Evolutionary conservation across 2,329 filamentous ascomycete species (phyloP), one percentile per base, ranked within the genome.

Genomic region (Chaetothyriales sp.): DNA sequence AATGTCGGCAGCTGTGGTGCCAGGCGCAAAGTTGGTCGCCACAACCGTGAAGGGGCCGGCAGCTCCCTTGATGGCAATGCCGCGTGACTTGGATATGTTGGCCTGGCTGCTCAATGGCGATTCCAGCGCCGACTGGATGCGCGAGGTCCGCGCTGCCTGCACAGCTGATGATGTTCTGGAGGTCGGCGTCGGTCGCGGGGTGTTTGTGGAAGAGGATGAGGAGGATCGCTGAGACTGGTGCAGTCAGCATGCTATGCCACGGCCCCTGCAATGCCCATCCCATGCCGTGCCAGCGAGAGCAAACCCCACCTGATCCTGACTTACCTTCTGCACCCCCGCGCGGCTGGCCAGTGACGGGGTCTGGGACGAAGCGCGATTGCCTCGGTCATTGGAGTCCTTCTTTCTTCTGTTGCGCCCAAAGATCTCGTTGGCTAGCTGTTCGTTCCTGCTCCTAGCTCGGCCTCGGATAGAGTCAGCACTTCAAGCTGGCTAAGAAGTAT

Each of bases 1-100:
- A 45, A 83, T 81, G 57, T 83, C 79, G 22, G 76, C 77, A 15
- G 78, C 78, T 2, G 78, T 81, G 0, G 79, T 83, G 15, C 79
- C 79, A n/a, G 75, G 74, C 12, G 78, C 78, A 61, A 83, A 82
- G 64, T 82, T 82, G 61, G 72, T 73, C 5, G 77, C 79, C 48
- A 78, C 64, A 5, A 83, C 75, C 5, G 75, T 69, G 60, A 73
- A 78, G 2, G 76, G 76, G 1, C 74, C 75, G 10, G 70, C 68
- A 18, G 66, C 63, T 47, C 79, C 79, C 61, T 72, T 72, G 53
- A 82, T 80, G 61, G 66, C 76, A 53, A 81, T 69, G 39, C 73
- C 59, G 10, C 44, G 50, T 36, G 53, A 49, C 50, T 47, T 51
- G 15, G 18, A 60, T 54, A 58, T 64, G 60, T 49, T 62, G 57